phyloP scores from a whole-genome alignment of 2,329 filamentous ascomycete species.

The Fusarium sambucinum region DNA sequence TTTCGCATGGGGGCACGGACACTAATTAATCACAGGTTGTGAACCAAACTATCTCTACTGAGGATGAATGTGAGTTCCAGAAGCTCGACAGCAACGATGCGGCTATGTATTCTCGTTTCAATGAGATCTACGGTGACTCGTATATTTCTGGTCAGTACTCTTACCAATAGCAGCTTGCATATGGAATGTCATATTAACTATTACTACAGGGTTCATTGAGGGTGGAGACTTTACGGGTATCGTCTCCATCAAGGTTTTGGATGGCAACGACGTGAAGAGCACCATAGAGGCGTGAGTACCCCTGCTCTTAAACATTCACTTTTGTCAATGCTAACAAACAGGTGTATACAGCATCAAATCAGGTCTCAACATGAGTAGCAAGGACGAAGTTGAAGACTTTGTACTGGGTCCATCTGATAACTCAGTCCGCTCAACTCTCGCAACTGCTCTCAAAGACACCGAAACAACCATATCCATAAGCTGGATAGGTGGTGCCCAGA shows the following conservation, averaged over 20 bases:
- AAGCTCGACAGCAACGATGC: neutral
- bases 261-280: neutral
- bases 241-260: neutral
- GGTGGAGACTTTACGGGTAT: constrained; percentile 5
- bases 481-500: constrained; percentile 1
- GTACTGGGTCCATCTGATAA: neutral
- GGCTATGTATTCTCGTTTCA: neutral
- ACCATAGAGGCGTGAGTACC: neutral
- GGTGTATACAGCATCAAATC: neutral
- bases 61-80: neutral
- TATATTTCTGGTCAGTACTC: neutral
- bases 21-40: neutral
- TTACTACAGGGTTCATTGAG: neutral
- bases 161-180: accelerated
- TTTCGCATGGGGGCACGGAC: neutral
- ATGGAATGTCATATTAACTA: neutral
- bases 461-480: neutral
- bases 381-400: neutral
- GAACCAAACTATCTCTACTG: neutral
- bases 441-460: neutral
- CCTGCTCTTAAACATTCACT: accelerated
- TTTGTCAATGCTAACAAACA: accelerated
- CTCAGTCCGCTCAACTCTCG: neutral
- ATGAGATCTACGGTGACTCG: neutral
- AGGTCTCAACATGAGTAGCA: neutral